phyloP scores from a whole-genome alignment of 495 filamentous ascomycete species.

The Penicillium herquei region DNA sequence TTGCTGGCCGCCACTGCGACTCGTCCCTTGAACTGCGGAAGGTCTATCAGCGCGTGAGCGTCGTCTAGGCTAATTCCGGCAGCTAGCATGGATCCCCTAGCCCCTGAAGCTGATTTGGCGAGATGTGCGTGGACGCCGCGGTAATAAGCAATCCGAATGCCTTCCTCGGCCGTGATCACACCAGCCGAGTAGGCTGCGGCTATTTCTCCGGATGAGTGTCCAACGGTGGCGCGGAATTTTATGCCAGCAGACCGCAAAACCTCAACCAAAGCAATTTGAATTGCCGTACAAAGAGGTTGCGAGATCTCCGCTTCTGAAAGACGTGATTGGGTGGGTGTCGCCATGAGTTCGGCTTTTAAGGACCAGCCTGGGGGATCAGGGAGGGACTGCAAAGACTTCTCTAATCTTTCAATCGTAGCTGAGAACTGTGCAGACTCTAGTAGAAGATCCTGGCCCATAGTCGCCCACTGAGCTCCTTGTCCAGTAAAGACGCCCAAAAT shows the following conservation, averaged over 20 bases:
- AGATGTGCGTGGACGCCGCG: slow-evolving; percentile 29
- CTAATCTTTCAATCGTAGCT: neutral
- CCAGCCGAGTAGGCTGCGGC: slow-evolving; percentile 34
- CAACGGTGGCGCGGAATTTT: slow-evolving; percentile 11
- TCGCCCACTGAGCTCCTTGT: slow-evolving; percentile 43
- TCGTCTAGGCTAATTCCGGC: slow-evolving; percentile 45
- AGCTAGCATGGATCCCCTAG: slow-evolving; percentile 56
- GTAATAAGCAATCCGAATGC: slow-evolving; percentile 50
- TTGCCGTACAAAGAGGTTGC: slow-evolving; percentile 37
- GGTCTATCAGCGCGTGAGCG: slow-evolving; percentile 29
- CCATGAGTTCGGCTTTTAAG: slow-evolving; percentile 11
- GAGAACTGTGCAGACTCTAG: neutral
- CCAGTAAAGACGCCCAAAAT: slow-evolving; percentile 39
- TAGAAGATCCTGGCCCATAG: slow-evolving; percentile 36
- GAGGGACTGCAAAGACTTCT: neutral
- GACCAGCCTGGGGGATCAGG: slow-evolving; percentile 6
- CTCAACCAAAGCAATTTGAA: slow-evolving; percentile 28
- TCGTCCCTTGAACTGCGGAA: neutral
- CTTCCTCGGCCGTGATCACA: slow-evolving; percentile 23
- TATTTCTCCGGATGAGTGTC: slow-evolving; percentile 37
- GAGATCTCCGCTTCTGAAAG: slow-evolving; percentile 36
- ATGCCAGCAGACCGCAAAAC: slow-evolving; percentile 14
- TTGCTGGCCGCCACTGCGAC: slow-evolving; percentile 28
- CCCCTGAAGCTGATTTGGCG: slow-evolving; percentile 19
- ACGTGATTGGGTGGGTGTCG: too few species aligned